phyloP scores from a whole-genome alignment of 192 early-diverging fungal genomes.

The Umbelopsis sp. region DNA sequence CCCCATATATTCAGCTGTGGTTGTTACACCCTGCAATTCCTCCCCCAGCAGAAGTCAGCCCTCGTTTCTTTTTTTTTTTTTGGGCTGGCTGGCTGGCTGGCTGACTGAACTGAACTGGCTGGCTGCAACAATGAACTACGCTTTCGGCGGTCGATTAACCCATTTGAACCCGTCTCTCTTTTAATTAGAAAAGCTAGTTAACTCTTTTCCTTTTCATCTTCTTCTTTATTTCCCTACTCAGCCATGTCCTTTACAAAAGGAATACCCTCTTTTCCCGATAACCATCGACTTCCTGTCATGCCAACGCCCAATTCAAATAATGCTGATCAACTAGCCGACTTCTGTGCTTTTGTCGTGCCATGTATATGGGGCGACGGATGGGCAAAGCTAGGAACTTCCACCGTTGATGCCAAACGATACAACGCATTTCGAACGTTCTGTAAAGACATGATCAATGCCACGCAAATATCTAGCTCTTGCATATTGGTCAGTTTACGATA shows the following conservation, averaged over 20 bases:
- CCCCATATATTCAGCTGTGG: too few species aligned
- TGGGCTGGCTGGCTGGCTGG: not conserved
- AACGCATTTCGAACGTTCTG: constrained; percentile 44
- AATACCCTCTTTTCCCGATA: constrained; percentile 17
- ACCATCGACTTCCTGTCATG: constrained; percentile 7
- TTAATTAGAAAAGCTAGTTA: constrained; percentile 7
- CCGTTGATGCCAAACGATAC: constrained; percentile 7
- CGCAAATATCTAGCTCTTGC: constrained; percentile 58
- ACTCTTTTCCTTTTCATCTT: not conserved
- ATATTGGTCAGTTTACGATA: constrained; percentile 60
- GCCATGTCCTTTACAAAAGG: constrained; percentile 22
- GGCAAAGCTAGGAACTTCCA: constrained; percentile 4
- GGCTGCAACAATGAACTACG: constrained; percentile 10
- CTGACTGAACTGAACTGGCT: not conserved
- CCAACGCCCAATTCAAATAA: constrained; percentile 8
- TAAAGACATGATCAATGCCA: constrained; percentile 52
- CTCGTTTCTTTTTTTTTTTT: too few species aligned
- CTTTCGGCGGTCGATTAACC: constrained; percentile 11
- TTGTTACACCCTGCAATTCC: too few species aligned
- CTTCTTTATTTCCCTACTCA: not conserved
- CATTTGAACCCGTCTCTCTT: constrained; percentile 8
- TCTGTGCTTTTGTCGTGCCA: constrained; percentile 39
- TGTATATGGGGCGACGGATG: constrained; percentile 37
- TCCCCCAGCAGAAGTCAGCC: too few species aligned
- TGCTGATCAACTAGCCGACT: constrained; percentile 36